Evolutionary conservation across 768 basidiomycete genomes (phyloP), one percentile per base, ranked within the genome.

Genomic region (Cystobasidium tubakii): DNA sequence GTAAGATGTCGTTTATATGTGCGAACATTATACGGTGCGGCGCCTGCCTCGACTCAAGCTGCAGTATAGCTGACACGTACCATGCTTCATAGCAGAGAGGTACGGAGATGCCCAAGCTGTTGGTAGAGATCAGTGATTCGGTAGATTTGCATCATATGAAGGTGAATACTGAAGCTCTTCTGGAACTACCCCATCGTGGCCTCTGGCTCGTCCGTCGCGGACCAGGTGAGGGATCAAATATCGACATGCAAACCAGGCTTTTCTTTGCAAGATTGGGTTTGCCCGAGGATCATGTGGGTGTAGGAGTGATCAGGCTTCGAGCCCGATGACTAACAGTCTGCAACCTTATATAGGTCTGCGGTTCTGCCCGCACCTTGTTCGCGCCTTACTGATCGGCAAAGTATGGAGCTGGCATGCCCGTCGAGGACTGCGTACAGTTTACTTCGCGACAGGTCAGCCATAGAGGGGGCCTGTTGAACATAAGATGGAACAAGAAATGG

Each of bases 401-500:
- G 62, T 36, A 36, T 31, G 54, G 7, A 25, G 15, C 9, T 7
- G 12, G 27, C 27, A 27, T 31, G 34, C 27, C 27, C 4, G 27
- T 7, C n/a, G 27, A 25, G n/a, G 29, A 25, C 7, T 27, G n/a
- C 27, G 62, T n/a, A n/a, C 21, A 63, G 23, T n/a, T 31, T 27
- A 34, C n/a, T n/a, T 63, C 62, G 25, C 25, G 34, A 10, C 62
- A 63, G 27, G 62, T 63, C 10, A 63, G 62, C 27, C n/a, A 3
- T 15, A 23, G 34, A 23, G 62, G 62, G 12, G 62, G 62, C 9
- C 62, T n/a, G 62, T 12, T 63, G 9, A 25, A 36, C 3, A 25
- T 63, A n/a, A 63, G 62, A 21, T 63, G 62, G 62, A 34, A 63
- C 29, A 36, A 25, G n/a, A 63, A 31, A n/a, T 63, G 62, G 62